Base-by-base conservation (phyloP, 441 rosid genomes). In the Populus trichocarpa region DNA sequence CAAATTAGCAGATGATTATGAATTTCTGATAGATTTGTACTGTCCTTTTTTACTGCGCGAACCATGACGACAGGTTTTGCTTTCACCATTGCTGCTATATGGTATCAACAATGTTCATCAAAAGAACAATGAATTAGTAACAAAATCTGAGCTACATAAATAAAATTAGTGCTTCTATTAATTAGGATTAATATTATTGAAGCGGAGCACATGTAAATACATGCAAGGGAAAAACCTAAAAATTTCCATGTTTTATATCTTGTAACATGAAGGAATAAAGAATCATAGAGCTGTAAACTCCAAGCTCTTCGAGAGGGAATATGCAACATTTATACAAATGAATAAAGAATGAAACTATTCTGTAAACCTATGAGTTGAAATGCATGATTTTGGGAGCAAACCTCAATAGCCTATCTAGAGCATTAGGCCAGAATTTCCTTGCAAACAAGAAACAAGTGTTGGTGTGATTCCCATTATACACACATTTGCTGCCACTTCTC, bases 401-500 rank as follows among this genome's bases (percentile, higher is more conserved):
- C 80, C 84, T 85, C 46, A 93, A 70, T 76, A 96, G 81, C 82
- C 99, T 85, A 61, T 72, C 88, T 75, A 92, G 71, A 72, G 97
- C 82, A 76, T 87, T 85, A 22, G 93, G 87, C 83, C 85, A 40
- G 86, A 96, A 96, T 79, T 96, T 96, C 76, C 99, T 93, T 2
- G 94, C 99, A 84, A 93, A 96, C 86, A 96, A 84, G 85, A 81
- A 82, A 85, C 99, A 96, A 38, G 84, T 77, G 46, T 70, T 85
- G 0, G 93, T 93, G 23, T 23, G 80, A 33, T 75, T 76, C 69
- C 96, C 97, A 42, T 92, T 92, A 77, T 92, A 84, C 46, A 50
- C 68, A 46, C 98, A 92, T 12, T 20, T 69, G 67, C 81, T 87
- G 57, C 85, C 82, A 50, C 76, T 79, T 80, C 99, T 93, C 81